phyloP scores from a whole-genome alignment of 2,329 filamentous ascomycete species.

The Trichoderma harzianum region DNA sequence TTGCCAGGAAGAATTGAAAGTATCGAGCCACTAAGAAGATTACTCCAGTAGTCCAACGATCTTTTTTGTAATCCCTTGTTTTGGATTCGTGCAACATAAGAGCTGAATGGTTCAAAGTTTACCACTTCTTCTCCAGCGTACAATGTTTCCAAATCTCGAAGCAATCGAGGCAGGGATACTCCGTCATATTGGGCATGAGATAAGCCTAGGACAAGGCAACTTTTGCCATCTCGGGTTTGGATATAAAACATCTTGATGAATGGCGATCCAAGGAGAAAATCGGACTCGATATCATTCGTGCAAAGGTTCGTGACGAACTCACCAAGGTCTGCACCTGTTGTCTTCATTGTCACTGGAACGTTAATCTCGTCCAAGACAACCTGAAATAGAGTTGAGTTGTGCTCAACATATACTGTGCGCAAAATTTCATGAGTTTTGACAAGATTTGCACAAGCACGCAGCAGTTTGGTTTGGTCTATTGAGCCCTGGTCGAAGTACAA shows the following conservation, averaged over 20 bases:
- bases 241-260: neutral
- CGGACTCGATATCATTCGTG: neutral
- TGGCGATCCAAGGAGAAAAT: neutral
- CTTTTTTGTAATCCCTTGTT: neutral
- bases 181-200: slow-evolving; percentile 52
- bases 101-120: neutral
- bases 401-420: slow-evolving; percentile 27
- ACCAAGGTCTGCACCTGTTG: neutral
- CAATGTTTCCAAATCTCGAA: slow-evolving; percentile 22
- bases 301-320: neutral
- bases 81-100: neutral
- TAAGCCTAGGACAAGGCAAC: slow-evolving; percentile 23
- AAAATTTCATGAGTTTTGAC: slow-evolving; percentile 25
- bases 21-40: neutral
- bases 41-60: neutral
- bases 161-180: slow-evolving; percentile 43
- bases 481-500: slow-evolving; percentile 24
- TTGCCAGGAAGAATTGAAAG: neutral
- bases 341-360: slow-evolving; percentile 17
- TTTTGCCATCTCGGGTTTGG: neutral
- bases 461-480: slow-evolving; percentile 23
- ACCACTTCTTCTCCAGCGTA: neutral
- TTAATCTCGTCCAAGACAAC: slow-evolving; percentile 24
- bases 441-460: slow-evolving; percentile 25
- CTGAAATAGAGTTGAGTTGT: slow-evolving; percentile 20